A percentile compares a stretch with the other conserved stretches of the same genome.
These are phyloP conservation scores for Pythium periplocum DNA, from an alignment of 352 stramenopile species.

Conservation along the genomic window DNA sequence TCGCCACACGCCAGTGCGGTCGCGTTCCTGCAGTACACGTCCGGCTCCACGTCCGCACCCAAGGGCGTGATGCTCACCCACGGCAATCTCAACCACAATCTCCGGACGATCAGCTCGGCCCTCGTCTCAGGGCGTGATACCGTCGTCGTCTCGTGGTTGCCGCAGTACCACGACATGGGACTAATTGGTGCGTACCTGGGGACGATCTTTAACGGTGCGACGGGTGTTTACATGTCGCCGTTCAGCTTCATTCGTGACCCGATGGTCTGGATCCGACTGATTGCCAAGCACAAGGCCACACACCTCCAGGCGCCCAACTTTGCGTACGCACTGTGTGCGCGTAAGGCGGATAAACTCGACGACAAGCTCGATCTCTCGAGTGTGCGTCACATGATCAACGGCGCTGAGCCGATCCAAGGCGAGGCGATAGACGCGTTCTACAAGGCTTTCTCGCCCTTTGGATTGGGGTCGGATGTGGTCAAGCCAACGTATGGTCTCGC, in stretches of 20 bases:
- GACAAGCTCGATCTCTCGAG: slow-evolving; percentile 85
- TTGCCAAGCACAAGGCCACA: slow-evolving; percentile 87
- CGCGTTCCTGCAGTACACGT: slow-evolving; percentile 99
- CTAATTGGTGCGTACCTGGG: slow-evolving; percentile 94
- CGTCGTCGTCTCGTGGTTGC: slow-evolving; percentile 97
- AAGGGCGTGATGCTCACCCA: slow-evolving; percentile 99
- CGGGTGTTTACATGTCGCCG: slow-evolving; percentile 96
- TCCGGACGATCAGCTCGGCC: slow-evolving; percentile 93
- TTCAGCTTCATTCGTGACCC: slow-evolving; percentile 97
- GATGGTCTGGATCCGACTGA: slow-evolving; percentile 92
- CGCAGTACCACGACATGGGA: slow-evolving; percentile 99
- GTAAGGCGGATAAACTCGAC: slow-evolving; percentile 86
- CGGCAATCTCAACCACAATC: slow-evolving; percentile 96
- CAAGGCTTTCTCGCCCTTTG: slow-evolving; percentile 83
- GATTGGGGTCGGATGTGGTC: slow-evolving; percentile 85
- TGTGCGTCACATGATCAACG: slow-evolving; percentile 97
- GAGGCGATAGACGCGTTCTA: slow-evolving; percentile 86
- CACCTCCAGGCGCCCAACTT: slow-evolving; percentile 99
- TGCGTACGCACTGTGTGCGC: slow-evolving; percentile 93
- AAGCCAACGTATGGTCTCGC: slow-evolving; percentile 99
- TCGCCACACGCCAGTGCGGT: slow-evolving; percentile 49
- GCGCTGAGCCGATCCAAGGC: slow-evolving; percentile 95
- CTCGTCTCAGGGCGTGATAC: slow-evolving; percentile 87
- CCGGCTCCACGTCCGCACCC: slow-evolving; percentile 95
- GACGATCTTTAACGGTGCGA: slow-evolving; percentile 84